Evolutionary conservation across 2,329 filamentous ascomycete genomes (phyloP).

Genomic region (Pyrenochaeta sp.): DNA sequence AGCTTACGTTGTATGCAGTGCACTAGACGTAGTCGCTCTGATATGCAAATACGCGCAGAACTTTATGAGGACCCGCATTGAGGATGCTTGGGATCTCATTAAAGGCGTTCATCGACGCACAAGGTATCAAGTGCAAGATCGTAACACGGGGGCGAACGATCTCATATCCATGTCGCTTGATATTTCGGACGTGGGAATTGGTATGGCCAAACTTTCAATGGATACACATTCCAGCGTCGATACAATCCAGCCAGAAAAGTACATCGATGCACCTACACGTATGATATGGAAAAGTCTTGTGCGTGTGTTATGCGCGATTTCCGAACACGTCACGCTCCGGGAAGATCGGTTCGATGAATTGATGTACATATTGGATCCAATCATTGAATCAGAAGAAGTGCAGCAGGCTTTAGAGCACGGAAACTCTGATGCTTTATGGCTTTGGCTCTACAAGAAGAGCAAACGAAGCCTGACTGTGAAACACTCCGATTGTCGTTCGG

Average conservation of each 20-base stretch:
- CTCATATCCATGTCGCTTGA: constrained; percentile 3
- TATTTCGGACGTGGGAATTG: constrained; percentile 8
- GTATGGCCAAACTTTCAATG: constrained; percentile 10
- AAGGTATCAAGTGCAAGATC: constrained; percentile 12
- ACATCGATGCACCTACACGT: constrained; percentile 64
- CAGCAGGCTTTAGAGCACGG: constrained; percentile 67
- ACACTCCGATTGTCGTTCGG: background rate
- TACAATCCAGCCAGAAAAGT: constrained; percentile 42
- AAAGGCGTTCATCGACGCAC: constrained; percentile 40
- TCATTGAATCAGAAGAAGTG: constrained; percentile 56
- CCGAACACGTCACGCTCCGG: constrained; percentile 69
- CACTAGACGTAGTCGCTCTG: constrained; percentile 72
- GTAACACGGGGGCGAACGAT: background rate
- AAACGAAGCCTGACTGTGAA: background rate
- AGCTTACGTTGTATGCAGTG: constrained; percentile 73
- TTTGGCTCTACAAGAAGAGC: constrained; percentile 50
- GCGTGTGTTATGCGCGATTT: constrained; percentile 67
- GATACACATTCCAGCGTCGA: background rate
- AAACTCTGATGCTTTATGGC: constrained; percentile 81
- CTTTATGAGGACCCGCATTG: constrained; percentile 80
- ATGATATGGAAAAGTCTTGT: constrained; percentile 72
- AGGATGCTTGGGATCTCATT: constrained; percentile 73
- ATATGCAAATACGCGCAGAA: constrained; percentile 79
- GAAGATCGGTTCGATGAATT: constrained; percentile 77
- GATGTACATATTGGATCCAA: constrained; percentile 65